Evolutionary conservation across 2,329 filamentous ascomycete species (phyloP), one percentile per base, ranked within the genome.

Genomic region (Zasmidium angulare): DNA sequence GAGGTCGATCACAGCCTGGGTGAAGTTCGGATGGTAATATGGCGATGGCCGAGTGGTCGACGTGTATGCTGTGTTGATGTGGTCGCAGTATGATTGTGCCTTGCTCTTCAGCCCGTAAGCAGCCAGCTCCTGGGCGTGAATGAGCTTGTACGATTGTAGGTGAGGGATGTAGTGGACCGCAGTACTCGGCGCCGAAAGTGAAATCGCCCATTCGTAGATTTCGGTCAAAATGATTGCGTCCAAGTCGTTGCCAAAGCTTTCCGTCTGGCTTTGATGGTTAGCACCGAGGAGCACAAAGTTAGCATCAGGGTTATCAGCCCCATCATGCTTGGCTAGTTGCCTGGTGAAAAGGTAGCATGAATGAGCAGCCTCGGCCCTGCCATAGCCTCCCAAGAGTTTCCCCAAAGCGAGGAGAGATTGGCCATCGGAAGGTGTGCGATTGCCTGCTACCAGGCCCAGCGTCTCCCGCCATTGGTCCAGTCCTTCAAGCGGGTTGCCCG

Each of bases 381-480:
- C 90, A 73, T 99, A 99, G 48, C 89, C 86, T 12, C 88, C 85
- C 17, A 99, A 79, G 11, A 99, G 81, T 63, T 86, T 89, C 14
- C 93, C 93, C 24, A 99, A 82, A 0, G 91, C 86, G 56, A 89
- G 82, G 24, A 99, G 77, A 4, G 92, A 92, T 59, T 87, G 85
- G 10, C 84, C 82, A 74, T 99, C 95, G 24, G 90, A 88, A 1
- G 83, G 76, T 63, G 89, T 96, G 61, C 95, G 87, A 75, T 99
- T 99, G 76, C 90, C 93, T 46, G 97, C 76, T 23, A 98, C 85
- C 60, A 99, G 79, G 1, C 88, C 86, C 43, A 98, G 78, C 0
- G 95, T 97, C 75, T 99, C 95, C 47, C 87, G 87, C 95, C 95
- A 99, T 74, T 92, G 92, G 69, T 98, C 90, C 20, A 99, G 80